These are phyloP conservation scores for Plasmodium gaboni DNA, from an alignment of 169 alveolate species.

Conservation along the genomic window DNA sequence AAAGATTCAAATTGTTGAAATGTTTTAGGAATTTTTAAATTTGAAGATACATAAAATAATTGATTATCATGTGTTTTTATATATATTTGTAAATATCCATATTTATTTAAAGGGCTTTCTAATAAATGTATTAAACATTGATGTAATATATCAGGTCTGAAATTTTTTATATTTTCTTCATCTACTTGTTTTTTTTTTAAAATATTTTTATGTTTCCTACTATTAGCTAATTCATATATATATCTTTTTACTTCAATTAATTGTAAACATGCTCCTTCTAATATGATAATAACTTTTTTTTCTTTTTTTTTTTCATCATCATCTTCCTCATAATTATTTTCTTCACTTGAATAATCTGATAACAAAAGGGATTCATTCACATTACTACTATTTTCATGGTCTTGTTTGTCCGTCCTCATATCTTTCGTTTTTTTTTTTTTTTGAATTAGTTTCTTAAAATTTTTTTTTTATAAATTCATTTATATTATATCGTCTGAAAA, in stretches of 20 bases:
- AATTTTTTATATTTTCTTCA: slow-evolving; percentile 81
- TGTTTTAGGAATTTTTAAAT: slow-evolving; percentile 90
- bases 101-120: slow-evolving; percentile 89
- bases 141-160: slow-evolving; percentile 91
- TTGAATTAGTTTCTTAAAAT: no score
- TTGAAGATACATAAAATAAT: slow-evolving; percentile 90
- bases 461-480: no score
- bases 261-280: slow-evolving; percentile 72
- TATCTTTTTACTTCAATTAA: slow-evolving; percentile 58
- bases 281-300: slow-evolving; percentile 44
- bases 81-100: slow-evolving; percentile 85
- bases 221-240: slow-evolving; percentile 59
- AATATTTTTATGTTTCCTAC: slow-evolving; percentile 31
- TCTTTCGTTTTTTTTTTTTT: no score
- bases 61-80: slow-evolving; percentile 89
- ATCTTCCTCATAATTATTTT: background rate
- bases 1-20: slow-evolving; percentile 86
- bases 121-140: slow-evolving; percentile 90
- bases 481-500: no score
- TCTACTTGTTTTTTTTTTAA: slow-evolving; percentile 22
- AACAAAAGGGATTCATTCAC: no score
- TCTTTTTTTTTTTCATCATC: background rate
- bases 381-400: no score
- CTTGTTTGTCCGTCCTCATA: background rate
- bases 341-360: no score